Conservation (phyloP, 371 early-diverging fungal genomes). For the Amoeboaphelidium protococcarum region DNA sequence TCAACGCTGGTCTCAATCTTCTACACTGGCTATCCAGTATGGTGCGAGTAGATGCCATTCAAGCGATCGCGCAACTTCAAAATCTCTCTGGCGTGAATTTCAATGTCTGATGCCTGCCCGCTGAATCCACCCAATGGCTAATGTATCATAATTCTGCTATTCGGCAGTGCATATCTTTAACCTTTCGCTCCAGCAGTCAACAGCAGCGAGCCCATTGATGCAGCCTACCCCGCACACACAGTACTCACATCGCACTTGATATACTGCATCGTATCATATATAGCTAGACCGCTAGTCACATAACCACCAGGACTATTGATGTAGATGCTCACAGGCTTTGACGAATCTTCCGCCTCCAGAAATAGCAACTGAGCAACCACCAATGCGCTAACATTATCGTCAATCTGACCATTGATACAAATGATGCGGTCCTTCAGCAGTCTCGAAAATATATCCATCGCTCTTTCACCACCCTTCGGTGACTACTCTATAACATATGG, state of each 20-base stretch:
- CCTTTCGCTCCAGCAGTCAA: slow-evolving; percentile 71
- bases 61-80: slow-evolving; percentile 56
- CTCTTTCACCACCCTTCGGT: background rate
- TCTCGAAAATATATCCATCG: slow-evolving; percentile 36
- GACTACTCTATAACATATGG: background rate
- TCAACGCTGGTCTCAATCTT: slow-evolving; percentile 66
- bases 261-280: slow-evolving; percentile 27
- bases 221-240: slow-evolving; percentile 84
- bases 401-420: slow-evolving; percentile 67
- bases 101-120: slow-evolving; percentile 91
- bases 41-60: slow-evolving; percentile 59
- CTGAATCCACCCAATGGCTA: slow-evolving; percentile 53
- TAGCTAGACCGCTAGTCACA: slow-evolving; percentile 1
- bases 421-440: slow-evolving; percentile 85
- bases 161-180: slow-evolving; percentile 58
- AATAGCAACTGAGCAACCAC: slow-evolving; percentile 83
- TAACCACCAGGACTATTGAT: slow-evolving; percentile 57
- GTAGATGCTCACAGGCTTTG: slow-evolving; percentile 72
- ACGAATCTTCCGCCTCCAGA: slow-evolving; percentile 77
- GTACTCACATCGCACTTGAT: slow-evolving; percentile 78
- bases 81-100: slow-evolving; percentile 87
- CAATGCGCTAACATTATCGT: slow-evolving; percentile 50
- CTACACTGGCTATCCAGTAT: slow-evolving; percentile 51
- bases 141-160: slow-evolving; percentile 87
- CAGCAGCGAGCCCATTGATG: slow-evolving; percentile 89